phyloP scores from a whole-genome alignment of 2,329 filamentous ascomycete genomes.

The Ophiostoma montium region DNA sequence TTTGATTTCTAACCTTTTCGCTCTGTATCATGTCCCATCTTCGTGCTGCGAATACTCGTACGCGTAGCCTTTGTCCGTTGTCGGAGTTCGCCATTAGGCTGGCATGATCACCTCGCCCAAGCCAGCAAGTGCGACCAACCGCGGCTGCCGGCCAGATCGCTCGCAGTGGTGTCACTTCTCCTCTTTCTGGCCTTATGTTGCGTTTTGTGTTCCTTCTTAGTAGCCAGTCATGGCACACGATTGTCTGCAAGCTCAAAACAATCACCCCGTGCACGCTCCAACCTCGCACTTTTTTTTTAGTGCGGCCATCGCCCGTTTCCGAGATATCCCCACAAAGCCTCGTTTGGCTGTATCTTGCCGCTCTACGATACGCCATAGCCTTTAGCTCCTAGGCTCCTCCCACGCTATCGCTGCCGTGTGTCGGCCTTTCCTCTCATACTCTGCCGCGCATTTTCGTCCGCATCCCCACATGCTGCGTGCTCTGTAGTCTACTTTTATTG shows the following conservation, averaged over 20 bases:
- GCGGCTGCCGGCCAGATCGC: too few species aligned
- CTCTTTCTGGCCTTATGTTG: not conserved
- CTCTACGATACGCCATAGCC: not conserved
- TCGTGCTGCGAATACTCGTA: too few species aligned
- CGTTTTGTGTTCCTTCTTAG: too few species aligned
- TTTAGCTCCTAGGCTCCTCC: too few species aligned
- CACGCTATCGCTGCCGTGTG: too few species aligned
- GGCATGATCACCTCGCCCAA: not conserved
- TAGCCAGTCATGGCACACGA: too few species aligned
- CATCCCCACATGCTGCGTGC: not conserved
- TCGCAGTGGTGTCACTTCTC: not conserved
- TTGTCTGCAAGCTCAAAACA: too few species aligned
- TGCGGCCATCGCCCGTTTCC: not conserved
- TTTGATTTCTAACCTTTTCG: too few species aligned
- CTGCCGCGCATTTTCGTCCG: not conserved
- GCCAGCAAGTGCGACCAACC: not conserved
- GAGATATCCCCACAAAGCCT: slow-evolving; percentile 3
- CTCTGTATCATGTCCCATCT: too few species aligned
- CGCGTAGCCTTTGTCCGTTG: too few species aligned
- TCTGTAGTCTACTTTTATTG: not conserved
- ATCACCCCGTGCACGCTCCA: not conserved
- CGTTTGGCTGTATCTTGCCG: not conserved
- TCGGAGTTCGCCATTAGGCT: too few species aligned
- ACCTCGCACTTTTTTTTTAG: not conserved
- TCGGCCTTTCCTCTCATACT: not conserved